Evolutionary conservation across 768 basidiomycete genomes (phyloP).

Genomic region (Lyophyllum semitale): DNA sequence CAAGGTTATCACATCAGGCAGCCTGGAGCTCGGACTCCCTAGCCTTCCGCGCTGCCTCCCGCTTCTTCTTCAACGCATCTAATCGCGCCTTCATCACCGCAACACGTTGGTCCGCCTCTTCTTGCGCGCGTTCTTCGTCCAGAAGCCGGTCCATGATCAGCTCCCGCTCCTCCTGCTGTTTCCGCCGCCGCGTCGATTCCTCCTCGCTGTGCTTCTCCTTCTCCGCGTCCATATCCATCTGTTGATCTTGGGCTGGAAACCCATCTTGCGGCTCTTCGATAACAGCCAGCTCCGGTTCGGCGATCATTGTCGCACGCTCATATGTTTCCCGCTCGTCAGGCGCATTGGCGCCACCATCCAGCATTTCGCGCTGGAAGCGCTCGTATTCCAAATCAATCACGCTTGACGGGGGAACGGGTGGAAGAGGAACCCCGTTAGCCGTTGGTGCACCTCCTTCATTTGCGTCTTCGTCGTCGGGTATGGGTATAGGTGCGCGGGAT

Average conservation of each 20-base stretch:
- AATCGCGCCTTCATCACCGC: slow-evolving; percentile 62
- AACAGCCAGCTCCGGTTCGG: slow-evolving; percentile 59
- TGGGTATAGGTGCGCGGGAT: slow-evolving; percentile 45
- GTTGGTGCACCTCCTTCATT: slow-evolving; percentile 36
- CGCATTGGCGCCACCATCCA: slow-evolving; percentile 33
- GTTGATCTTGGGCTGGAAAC: slow-evolving; percentile 40
- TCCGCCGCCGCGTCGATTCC: slow-evolving; percentile 47
- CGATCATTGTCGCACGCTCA: slow-evolving; percentile 69
- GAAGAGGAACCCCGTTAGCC: slow-evolving; percentile 9
- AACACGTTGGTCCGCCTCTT: slow-evolving; percentile 84
- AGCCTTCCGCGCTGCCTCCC: slow-evolving; percentile 27
- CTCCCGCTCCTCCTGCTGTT: slow-evolving; percentile 74
- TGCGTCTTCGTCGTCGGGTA: slow-evolving; percentile 37
- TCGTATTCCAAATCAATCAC: slow-evolving; percentile 73
- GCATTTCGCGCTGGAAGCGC: slow-evolving; percentile 66
- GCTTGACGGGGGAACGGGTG: slow-evolving; percentile 20
- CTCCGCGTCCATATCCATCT: slow-evolving; percentile 24
- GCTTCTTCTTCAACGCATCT: slow-evolving; percentile 51
- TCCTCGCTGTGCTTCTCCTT: slow-evolving; percentile 36
- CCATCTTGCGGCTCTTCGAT: slow-evolving; percentile 44
- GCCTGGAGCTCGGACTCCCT: background rate
- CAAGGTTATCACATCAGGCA: background rate
- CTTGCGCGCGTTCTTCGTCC: slow-evolving; percentile 85
- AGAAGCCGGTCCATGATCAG: slow-evolving; percentile 83
- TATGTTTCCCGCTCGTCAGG: slow-evolving; percentile 52